phyloP scores from a whole-genome alignment of 495 filamentous ascomycete species.

The Neurospora terricola region DNA sequence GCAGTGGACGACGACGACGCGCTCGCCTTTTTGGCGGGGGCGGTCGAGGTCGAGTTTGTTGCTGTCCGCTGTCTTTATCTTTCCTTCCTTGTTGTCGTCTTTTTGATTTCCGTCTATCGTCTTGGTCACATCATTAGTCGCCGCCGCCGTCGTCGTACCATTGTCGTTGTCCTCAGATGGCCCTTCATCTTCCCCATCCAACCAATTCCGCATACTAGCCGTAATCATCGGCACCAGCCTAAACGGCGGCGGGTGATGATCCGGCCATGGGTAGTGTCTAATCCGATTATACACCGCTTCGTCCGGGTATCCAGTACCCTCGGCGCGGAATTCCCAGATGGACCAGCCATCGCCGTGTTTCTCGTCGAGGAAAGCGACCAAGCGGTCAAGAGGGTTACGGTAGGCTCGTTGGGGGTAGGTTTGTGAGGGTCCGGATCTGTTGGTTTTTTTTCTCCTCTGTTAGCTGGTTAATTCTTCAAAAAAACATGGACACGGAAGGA shows the following conservation, averaged over 20 bases:
- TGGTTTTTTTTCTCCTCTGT: neutral
- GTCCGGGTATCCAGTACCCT: conserved; percentile 92
- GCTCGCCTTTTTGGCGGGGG: conserved; percentile 21
- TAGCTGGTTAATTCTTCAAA: neutral
- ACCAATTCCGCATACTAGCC: conserved; percentile 82
- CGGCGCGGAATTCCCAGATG: conserved; percentile 95
- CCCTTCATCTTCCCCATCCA: conserved; percentile 28
- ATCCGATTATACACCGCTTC: conserved; percentile 74
- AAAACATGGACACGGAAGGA: neutral
- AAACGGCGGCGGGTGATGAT: conserved; percentile 96
- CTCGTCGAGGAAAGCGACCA: conserved; percentile 76
- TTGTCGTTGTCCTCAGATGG: neutral
- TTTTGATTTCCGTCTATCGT: conserved; percentile 5
- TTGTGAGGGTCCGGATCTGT: conserved; percentile 69
- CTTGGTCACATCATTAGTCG: neutral
- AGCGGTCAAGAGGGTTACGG: conserved; percentile 77
- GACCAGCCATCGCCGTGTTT: conserved; percentile 77
- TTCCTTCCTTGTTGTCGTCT: conserved; percentile 9
- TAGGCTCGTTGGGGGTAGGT: conserved; percentile 87
- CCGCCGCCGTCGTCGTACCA: neutral
- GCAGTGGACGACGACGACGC: conserved; percentile 88
- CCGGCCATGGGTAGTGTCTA: conserved; percentile 88
- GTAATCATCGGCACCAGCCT: conserved; percentile 77
- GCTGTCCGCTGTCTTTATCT: neutral
- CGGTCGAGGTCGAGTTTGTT: neutral